A percentile compares a stretch with the other conserved stretches of the same genome.
phyloP scores from a whole-genome alignment of 768 basidiomycete species.

The Kockovaella imperatae region DNA sequence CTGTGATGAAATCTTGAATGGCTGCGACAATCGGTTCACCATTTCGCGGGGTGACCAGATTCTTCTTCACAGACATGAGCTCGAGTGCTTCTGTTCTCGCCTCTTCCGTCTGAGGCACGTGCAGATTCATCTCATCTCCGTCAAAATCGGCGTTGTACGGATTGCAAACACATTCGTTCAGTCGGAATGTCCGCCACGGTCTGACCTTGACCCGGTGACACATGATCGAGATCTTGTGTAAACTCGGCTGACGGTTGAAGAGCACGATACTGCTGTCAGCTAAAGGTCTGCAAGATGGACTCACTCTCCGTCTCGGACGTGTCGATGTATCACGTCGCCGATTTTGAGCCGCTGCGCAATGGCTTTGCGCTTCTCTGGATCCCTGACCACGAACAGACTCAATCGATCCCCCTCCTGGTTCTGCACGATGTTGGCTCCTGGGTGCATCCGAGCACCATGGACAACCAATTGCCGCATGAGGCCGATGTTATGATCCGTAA shows the following conservation, averaged over 20 bases:
- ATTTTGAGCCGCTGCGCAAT: slow-evolving; percentile 74
- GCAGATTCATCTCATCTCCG: slow-evolving; percentile 99
- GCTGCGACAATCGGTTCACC: slow-evolving; percentile 99
- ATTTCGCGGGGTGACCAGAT: slow-evolving; percentile 94
- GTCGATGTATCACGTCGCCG: slow-evolving; percentile 90
- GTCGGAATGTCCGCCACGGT: slow-evolving; percentile 92
- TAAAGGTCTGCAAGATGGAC: slow-evolving; percentile 12
- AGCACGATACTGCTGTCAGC: slow-evolving; percentile 60
- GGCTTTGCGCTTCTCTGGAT: slow-evolving; percentile 19
- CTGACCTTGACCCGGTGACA: slow-evolving; percentile 86
- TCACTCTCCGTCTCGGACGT: slow-evolving; percentile 83
- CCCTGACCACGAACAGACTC: slow-evolving; percentile 32
- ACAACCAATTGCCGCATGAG: slow-evolving; percentile 64
- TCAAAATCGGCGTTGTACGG: slow-evolving; percentile 99
- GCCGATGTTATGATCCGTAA: slow-evolving; percentile 82
- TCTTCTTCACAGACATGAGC: slow-evolving; percentile 94
- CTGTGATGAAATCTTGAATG: slow-evolving; percentile 99
- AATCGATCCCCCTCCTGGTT: slow-evolving; percentile 21
- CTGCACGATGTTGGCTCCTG: slow-evolving; percentile 66
- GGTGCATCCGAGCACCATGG: slow-evolving; percentile 84
- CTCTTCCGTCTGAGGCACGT: slow-evolving; percentile 98
- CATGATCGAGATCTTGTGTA: slow-evolving; percentile 99
- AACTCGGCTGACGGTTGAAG: slow-evolving; percentile 96
- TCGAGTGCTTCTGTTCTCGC: slow-evolving; percentile 93
- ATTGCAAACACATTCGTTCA: slow-evolving; percentile 98